Base-by-base conservation (phyloP, 2,329 filamentous ascomycete species). In the Alternaria gaisen region DNA sequence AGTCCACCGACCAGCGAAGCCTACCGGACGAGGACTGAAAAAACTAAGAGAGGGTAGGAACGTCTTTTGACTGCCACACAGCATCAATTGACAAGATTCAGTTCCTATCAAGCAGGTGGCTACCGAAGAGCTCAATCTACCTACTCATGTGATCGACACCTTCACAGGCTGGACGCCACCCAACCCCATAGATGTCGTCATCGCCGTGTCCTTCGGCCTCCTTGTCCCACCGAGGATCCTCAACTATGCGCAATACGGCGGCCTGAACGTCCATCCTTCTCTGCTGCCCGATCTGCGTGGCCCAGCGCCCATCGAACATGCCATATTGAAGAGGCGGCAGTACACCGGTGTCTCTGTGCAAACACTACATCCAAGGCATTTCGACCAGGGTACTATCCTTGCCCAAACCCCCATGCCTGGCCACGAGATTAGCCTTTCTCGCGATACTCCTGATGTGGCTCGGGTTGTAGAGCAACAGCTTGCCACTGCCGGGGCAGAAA, bases 141-240 rank as follows among this genome's bases (percentile, higher is more conserved):
- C 81, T 5, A 82, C 94, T 38, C 90, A 97, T 77, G 86, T 91
- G 72, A 85, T 91, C 62, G 89, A 94, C 72, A 94, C 91, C 0
- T 97, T 98, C 78, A 92, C 86, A 6, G 86, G 86, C 38, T 98
- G 94, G 94, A 83, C 87, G 1, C 75, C 75, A 1, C 71, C 74
- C 1, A 36, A 46, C n/a, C 48, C 69, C 14, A 63, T 71, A 58
- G 93, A 97, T 76, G 83, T 99, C 60, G 86, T 99, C 68, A 84
- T 98, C 46, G 94, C 94, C 48, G 95, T 98, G 5, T 98, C 95
- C 0, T 99, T 98, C 79, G 95, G 95, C 3, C 85, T 97, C 8
- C 90, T 97, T 63, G 89, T 99, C 1, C 95, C 95, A 0, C 84
- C 86, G 0, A 85, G 92, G 5, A 87, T 98, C 16, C 83, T 99